Conservation (phyloP, 306 rosid species). For the Cucurbita ficifolia region DNA sequence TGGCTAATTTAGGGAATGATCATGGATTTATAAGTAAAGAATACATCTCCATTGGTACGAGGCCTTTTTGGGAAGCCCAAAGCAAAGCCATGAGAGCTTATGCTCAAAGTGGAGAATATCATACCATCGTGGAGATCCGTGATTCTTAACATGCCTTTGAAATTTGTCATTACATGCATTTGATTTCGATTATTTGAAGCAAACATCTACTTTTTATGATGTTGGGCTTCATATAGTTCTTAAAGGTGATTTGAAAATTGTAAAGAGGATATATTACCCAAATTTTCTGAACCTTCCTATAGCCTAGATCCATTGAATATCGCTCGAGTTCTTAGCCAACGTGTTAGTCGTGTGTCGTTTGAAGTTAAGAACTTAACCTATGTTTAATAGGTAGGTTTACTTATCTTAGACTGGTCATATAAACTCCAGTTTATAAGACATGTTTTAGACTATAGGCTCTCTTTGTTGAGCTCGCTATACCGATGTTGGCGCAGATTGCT, state of each 20-base stretch:
- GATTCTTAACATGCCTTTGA: too few species aligned
- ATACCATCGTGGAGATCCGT: too few species aligned
- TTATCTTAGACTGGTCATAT: background rate
- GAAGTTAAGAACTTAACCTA: background rate
- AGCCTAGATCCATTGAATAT: background rate
- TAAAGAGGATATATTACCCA: background rate
- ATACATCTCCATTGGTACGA: too few species aligned
- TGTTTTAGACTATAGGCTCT: background rate
- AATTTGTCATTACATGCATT: background rate
- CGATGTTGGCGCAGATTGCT: background rate
- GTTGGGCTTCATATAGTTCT: background rate
- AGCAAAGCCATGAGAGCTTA: too few species aligned
- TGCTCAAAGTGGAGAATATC: too few species aligned
- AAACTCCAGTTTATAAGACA: background rate
- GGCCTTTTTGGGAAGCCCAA: too few species aligned
- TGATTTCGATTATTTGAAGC: background rate
- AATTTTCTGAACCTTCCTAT: background rate
- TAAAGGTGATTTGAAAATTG: background rate
- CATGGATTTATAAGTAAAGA: too few species aligned
- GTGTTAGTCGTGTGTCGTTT: background rate
- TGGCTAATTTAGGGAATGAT: too few species aligned
- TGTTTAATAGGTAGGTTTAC: background rate
- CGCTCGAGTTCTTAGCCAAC: background rate
- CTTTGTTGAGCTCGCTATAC: background rate
- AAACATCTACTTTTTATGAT: background rate